Conservation (phyloP, 331 rosid genomes). For the Arachis monticola region DNA sequence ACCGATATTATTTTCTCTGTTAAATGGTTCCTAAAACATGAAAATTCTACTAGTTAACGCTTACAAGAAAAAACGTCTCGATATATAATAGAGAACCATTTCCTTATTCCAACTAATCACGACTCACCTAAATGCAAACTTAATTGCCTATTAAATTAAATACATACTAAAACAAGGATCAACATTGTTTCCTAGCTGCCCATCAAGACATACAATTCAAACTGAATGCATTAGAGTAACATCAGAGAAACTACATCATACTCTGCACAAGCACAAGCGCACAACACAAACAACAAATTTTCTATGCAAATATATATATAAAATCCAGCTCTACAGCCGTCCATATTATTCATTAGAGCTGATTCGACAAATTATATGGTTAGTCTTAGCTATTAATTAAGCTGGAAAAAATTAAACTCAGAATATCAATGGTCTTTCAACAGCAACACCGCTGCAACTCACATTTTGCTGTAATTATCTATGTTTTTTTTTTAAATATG, state of each 20-base stretch:
- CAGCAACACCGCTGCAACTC: slow-evolving; percentile 35
- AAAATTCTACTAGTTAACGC: background rate
- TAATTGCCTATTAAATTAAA: background rate
- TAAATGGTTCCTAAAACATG: slow-evolving; percentile 10
- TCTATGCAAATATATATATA: background rate
- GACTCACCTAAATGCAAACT: background rate
- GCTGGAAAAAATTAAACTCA: slow-evolving; percentile 40
- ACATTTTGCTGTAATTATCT: slow-evolving; percentile 25
- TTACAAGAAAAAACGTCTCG: background rate
- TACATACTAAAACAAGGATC: slow-evolving; percentile 13
- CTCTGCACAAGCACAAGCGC: background rate
- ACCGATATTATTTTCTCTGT: background rate
- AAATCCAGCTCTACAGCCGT: slow-evolving; percentile 39
- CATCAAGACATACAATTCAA: background rate
- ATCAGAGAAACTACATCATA: background rate
- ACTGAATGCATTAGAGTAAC: background rate
- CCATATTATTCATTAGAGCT: slow-evolving; percentile 53
- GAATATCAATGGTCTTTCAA: slow-evolving; percentile 35
- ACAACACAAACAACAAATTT: slow-evolving; percentile 20
- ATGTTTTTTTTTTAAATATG: background rate
- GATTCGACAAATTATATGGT: slow-evolving; percentile 53
- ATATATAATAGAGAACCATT: background rate
- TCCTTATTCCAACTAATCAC: background rate
- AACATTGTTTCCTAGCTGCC: background rate
- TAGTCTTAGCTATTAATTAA: slow-evolving; percentile 41